These are phyloP conservation scores for Microcera coccophila DNA, from an alignment of 2,329 filamentous ascomycete genomes.

Conservation along the genomic window DNA sequence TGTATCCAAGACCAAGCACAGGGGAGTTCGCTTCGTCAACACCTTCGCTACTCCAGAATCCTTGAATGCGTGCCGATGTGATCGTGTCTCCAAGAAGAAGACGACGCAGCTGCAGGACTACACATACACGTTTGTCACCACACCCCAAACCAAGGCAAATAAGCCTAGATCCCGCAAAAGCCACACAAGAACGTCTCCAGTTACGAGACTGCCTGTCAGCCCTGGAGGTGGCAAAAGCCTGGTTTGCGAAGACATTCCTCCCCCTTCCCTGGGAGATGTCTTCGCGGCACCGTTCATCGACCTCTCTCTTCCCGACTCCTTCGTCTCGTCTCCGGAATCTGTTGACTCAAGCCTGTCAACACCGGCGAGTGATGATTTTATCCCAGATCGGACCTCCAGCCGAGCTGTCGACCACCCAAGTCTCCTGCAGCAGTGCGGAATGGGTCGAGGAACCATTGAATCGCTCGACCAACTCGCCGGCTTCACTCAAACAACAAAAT, in stretches of 20 bases:
- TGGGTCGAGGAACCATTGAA: slow-evolving; percentile 21
- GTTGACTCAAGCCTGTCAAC: slow-evolving; percentile 1
- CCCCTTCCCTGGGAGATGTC: background rate
- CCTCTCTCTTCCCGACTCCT: background rate
- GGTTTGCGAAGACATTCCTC: background rate
- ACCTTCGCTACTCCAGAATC: slow-evolving; percentile 16
- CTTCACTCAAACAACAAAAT: slow-evolving; percentile 14
- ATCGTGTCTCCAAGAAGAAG: background rate
- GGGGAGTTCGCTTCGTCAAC: slow-evolving; percentile 39
- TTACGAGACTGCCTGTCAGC: background rate
- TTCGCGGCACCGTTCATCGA: background rate
- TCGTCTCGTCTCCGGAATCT: background rate
- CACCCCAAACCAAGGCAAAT: background rate
- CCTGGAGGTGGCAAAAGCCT: background rate
- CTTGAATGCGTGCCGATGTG: slow-evolving; percentile 7
- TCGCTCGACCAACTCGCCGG: slow-evolving; percentile 25
- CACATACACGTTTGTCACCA: background rate
- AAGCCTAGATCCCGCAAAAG: background rate
- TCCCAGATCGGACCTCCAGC: background rate
- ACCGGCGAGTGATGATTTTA: background rate
- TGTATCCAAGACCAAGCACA: slow-evolving; percentile 38
- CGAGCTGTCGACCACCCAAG: background rate
- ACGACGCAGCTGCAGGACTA: background rate
- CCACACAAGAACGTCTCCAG: background rate
- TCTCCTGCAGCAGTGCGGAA: slow-evolving; percentile 21